Conservation (phyloP, 106 monocot genomes). For the Dactylorhiza incarnata region DNA sequence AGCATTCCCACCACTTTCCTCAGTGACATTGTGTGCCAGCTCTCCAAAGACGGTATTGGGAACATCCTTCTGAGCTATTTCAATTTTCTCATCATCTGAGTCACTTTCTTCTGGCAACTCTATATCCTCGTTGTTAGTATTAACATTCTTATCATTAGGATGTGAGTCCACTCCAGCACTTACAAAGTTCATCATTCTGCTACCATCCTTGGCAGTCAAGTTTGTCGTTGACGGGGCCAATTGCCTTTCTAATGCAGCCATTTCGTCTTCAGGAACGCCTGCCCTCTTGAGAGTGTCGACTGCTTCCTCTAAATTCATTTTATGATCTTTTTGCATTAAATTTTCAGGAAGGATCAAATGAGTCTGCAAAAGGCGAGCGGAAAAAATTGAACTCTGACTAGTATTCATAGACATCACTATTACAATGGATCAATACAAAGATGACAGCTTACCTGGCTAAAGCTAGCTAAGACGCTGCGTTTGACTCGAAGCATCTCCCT, state of each 20-base stretch:
- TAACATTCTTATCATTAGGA: slow-evolving; percentile 38
- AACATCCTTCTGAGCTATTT: slow-evolving; percentile 69
- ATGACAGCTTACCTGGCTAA: slow-evolving; percentile 62
- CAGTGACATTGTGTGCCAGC: slow-evolving; percentile 38
- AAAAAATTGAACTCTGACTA: neutral
- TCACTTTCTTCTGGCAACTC: slow-evolving; percentile 87
- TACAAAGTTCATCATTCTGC: slow-evolving; percentile 58
- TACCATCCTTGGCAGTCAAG: slow-evolving; percentile 21
- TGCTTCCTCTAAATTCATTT: slow-evolving; percentile 49
- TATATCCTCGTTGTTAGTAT: slow-evolving; percentile 70
- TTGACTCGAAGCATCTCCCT: slow-evolving; percentile 90
- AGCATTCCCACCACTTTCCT: slow-evolving; percentile 26
- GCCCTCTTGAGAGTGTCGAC: slow-evolving; percentile 55
- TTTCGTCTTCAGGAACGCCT: slow-evolving; percentile 61
- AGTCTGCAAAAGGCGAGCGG: slow-evolving; percentile 43
- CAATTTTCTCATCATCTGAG: slow-evolving; percentile 42
- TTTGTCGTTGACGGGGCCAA: slow-evolving; percentile 29
- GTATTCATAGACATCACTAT: neutral
- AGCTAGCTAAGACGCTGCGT: slow-evolving; percentile 87
- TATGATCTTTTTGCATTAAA: slow-evolving; percentile 83
- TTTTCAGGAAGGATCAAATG: slow-evolving; percentile 88
- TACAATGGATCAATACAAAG: neutral
- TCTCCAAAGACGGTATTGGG: slow-evolving; percentile 90
- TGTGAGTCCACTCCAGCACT: slow-evolving; percentile 70
- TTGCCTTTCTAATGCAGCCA: slow-evolving; percentile 87